These are phyloP conservation scores for Penicillium maclennaniae DNA, from an alignment of 495 filamentous ascomycete species.

Conservation along the genomic window DNA sequence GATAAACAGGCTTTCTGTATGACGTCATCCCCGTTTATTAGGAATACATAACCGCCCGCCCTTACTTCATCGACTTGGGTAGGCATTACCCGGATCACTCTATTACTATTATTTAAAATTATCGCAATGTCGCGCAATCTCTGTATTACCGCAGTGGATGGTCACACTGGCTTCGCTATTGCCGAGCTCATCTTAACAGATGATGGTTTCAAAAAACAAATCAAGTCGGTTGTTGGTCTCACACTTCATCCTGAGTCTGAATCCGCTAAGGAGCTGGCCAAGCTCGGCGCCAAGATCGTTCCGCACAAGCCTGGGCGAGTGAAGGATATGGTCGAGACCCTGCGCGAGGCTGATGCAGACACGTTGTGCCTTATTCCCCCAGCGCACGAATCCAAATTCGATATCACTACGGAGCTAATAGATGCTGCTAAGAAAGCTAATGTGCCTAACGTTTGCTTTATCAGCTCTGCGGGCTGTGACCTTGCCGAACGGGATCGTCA, in stretches of 20 bases:
- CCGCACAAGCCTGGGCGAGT: constrained; percentile 41
- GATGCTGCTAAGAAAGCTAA: constrained; percentile 47
- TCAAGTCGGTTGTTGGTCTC: constrained; percentile 36
- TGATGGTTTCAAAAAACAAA: constrained; percentile 38
- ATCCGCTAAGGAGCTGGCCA: constrained; percentile 51
- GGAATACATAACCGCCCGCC: no score
- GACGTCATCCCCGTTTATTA: no score
- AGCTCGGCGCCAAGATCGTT: constrained; percentile 50
- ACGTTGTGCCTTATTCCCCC: constrained; percentile 54
- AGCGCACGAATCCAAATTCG: constrained; percentile 43
- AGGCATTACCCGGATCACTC: no score
- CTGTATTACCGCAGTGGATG: constrained; percentile 50
- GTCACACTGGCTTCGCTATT: constrained; percentile 53
- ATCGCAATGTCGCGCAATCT: no score
- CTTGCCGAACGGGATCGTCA: constrained; percentile 49
- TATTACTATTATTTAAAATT: no score
- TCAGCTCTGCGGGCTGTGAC: constrained; percentile 53
- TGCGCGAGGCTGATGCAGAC: constrained; percentile 45
- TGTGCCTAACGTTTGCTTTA: constrained; percentile 47
- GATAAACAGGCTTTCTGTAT: no score
- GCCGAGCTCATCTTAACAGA: constrained; percentile 50
- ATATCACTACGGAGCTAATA: constrained; percentile 47
- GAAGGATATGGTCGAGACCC: constrained; percentile 30
- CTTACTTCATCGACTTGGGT: no score
- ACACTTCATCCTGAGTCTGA: constrained; percentile 43